These are phyloP conservation scores for Pseudogymnoascus sp. DNA, from an alignment of 2,329 filamentous ascomycete genomes.

Conservation along the genomic window DNA sequence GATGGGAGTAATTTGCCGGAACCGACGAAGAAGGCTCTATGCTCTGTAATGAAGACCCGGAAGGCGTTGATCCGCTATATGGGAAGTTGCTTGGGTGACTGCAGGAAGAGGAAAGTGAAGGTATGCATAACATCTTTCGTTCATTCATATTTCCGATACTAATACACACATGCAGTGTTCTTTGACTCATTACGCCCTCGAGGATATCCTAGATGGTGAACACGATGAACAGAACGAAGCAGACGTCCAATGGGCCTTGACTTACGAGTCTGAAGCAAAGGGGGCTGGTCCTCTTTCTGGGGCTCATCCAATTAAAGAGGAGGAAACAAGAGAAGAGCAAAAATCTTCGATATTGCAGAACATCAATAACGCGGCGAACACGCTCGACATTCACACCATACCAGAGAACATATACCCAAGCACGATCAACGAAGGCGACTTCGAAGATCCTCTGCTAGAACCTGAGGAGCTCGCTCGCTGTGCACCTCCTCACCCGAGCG, in stretches of 20 bases:
- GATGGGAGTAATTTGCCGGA: conserved; percentile 21
- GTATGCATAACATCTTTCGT: not conserved
- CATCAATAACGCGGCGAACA: conserved; percentile 2
- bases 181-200: conserved; percentile 9
- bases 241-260: conserved; percentile 10
- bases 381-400: not conserved
- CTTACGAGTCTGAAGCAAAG: not conserved
- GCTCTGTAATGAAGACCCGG: conserved; percentile 21
- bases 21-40: conserved; percentile 19
- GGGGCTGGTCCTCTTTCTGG: not conserved
- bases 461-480: not conserved
- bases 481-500: not conserved
- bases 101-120: conserved; percentile 7
- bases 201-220: conserved; percentile 4
- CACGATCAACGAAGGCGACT: not conserved
- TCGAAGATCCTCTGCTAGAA: not conserved
- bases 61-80: conserved; percentile 25
- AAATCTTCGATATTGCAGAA: not conserved
- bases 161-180: conserved; percentile 6
- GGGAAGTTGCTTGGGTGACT: conserved; percentile 19
- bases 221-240: not conserved
- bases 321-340: not conserved
- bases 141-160: not conserved
- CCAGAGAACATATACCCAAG: not conserved
- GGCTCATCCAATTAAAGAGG: not conserved